phyloP scores from a whole-genome alignment of 2,329 filamentous ascomycete genomes.

The Aspergillus arachidicola region DNA sequence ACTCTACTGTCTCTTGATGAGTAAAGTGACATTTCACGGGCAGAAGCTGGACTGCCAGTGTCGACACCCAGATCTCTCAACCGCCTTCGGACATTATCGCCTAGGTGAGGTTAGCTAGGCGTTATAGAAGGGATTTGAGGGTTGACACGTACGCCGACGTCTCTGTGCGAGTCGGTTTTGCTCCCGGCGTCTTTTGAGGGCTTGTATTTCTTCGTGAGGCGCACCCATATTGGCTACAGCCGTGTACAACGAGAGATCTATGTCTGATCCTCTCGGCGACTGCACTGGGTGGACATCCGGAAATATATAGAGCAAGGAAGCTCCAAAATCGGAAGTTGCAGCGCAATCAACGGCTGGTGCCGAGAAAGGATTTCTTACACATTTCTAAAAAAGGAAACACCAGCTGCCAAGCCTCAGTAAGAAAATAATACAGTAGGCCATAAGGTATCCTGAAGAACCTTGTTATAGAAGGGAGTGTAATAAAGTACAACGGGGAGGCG shows the following conservation, averaged over 20 bases:
- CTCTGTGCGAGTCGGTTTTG: not conserved
- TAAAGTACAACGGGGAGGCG: not conserved
- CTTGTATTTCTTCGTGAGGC: not conserved
- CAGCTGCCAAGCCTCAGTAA: not conserved
- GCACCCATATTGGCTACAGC: not conserved
- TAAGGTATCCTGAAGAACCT: not conserved
- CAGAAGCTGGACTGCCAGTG: not conserved
- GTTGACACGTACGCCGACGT: not conserved
- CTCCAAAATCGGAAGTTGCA: not conserved
- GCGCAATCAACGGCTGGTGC: not conserved
- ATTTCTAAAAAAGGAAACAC: no score
- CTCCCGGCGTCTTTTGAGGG: not conserved
- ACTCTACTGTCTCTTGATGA: not conserved
- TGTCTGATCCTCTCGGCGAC: no score
- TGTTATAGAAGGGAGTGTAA: not conserved
- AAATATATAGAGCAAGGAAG: not conserved
- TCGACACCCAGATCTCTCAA: not conserved
- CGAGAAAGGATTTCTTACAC: not conserved
- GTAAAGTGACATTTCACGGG: not conserved
- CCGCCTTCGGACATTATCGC: not conserved
- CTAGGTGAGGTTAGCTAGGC: not conserved
- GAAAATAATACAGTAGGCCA: not conserved
- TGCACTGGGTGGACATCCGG: not conserved
- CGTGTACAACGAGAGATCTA: no score
- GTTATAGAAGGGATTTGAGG: not conserved